Percentiles rank a stretch among this genome's conserved stretches.
These are phyloP conservation scores for Kalanchoe fedtschenkoi DNA, from an alignment of 164 flowering plant species.

Conservation along the genomic window DNA sequence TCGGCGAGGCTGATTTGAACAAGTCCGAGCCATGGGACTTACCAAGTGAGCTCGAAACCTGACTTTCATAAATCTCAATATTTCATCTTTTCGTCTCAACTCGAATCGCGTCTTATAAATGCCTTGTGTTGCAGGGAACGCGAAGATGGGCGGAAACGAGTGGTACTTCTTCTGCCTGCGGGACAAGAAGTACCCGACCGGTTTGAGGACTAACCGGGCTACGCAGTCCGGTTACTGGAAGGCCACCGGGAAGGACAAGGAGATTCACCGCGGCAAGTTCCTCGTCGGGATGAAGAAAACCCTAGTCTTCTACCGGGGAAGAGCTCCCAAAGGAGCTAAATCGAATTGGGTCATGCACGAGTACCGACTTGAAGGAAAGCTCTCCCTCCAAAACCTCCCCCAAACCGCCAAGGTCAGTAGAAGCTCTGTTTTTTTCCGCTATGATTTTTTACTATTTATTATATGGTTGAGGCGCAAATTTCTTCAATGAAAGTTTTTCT, in stretches of 20 bases:
- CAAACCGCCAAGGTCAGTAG: constrained; percentile 50
- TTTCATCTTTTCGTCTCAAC: not conserved
- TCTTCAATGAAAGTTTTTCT: not conserved
- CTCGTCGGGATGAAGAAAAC: constrained; percentile 97
- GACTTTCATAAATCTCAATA: not conserved
- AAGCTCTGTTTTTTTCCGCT: constrained; percentile 11
- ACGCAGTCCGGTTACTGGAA: constrained; percentile 94
- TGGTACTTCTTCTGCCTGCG: constrained; percentile 96
- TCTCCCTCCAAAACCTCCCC: constrained; percentile 54
- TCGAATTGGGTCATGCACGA: constrained; percentile 95
- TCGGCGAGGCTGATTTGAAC: constrained; percentile 88
- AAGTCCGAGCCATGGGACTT: constrained; percentile 97
- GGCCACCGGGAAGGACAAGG: constrained; percentile 95
- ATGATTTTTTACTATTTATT: constrained; percentile 2
- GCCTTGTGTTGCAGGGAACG: constrained; percentile 44
- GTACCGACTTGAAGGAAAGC: constrained; percentile 70
- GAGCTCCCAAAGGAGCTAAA: constrained; percentile 95
- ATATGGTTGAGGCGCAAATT: not conserved
- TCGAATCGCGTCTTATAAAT: not conserved
- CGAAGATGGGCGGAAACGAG: constrained; percentile 88
- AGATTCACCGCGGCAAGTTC: constrained; percentile 57
- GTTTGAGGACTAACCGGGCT: constrained; percentile 85
- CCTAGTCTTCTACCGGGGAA: constrained; percentile 80
- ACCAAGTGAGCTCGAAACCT: constrained; percentile 82
- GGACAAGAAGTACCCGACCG: constrained; percentile 93